Evolutionary conservation across 495 filamentous ascomycete species (phyloP), one percentile per base, ranked within the genome.

Genomic region (Cairneyella variabilis): DNA sequence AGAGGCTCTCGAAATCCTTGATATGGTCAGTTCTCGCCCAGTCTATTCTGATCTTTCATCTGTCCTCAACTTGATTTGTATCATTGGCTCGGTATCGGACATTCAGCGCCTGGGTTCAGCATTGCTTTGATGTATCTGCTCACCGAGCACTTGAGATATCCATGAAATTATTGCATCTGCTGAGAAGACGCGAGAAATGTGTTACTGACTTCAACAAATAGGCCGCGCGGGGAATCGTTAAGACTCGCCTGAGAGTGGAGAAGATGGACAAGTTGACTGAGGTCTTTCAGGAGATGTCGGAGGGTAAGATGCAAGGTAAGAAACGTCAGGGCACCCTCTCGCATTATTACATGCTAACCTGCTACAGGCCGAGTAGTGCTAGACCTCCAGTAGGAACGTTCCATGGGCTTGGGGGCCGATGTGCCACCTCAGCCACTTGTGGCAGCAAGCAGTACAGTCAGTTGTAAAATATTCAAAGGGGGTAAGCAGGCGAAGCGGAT

Each of bases 1-100:
- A 26, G 85, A 89, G 51, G 84, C 85, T 2, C 79, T 84, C 54
- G 84, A 89, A 67, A 73, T 75, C 5, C 51, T 89, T 61, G 75
- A 87, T 14, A 77, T 89, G 68, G 28, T 32, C 6, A 32, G 28
- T 14, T 14, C 14, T 32, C 28, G 14, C n/a, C n/a, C 6, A 32
- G 7, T 32, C 14, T 7, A 32, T 32, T 32, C 28, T 32, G 28
- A n/a, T n/a, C n/a, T n/a, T n/a, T n/a, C n/a, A n/a, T n/a, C n/a
- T n/a, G n/a, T n/a, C n/a, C n/a, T n/a, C n/a, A n/a, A n/a, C n/a
- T n/a, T n/a, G n/a, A n/a, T n/a, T n/a, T n/a, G n/a, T n/a, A n/a
- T n/a, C n/a, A n/a, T n/a, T n/a, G n/a, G n/a, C n/a, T n/a, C n/a
- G n/a, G n/a, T n/a, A n/a, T n/a, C n/a, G n/a, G n/a, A n/a, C n/a